phyloP scores from a whole-genome alignment of 1,139 yeast species.

The Sugiyamaella neomexicana region DNA sequence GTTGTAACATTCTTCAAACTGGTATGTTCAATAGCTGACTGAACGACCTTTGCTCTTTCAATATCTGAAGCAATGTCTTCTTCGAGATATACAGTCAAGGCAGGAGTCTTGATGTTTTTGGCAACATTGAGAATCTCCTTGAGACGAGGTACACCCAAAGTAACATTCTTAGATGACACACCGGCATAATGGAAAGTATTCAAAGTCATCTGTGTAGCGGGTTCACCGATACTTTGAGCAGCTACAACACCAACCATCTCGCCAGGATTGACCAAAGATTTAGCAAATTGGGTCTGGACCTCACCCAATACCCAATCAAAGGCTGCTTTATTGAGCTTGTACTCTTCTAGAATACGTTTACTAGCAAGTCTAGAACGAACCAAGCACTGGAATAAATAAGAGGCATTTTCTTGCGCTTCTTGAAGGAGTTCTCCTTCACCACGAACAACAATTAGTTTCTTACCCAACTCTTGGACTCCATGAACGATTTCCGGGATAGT shows the following conservation, averaged over 20 bases:
- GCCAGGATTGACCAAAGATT: conserved; percentile 95
- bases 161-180: conserved; percentile 98
- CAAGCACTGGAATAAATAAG: conserved; percentile 84
- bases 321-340: conserved; percentile 76
- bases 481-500: conserved; percentile 75
- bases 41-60: conserved; percentile 90
- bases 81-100: conserved; percentile 84
- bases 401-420: conserved; percentile 94
- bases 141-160: conserved; percentile 98
- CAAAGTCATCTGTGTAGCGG: conserved; percentile 99
- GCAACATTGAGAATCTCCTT: conserved; percentile 99
- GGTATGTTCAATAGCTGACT: conserved; percentile 96
- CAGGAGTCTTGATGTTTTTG: conserved; percentile 97
- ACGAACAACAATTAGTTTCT: conserved; percentile 72
- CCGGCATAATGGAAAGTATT: conserved; percentile 99
- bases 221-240: conserved; percentile 99
- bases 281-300: conserved; percentile 88
- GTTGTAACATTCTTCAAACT: conserved; percentile 92
- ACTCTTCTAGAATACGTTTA: conserved; percentile 90
- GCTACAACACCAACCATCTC: conserved; percentile 99
- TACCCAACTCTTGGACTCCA: conserved; percentile 70
- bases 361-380: conserved; percentile 89
- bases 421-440: conserved; percentile 71
- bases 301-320: conserved; percentile 97
- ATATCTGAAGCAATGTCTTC: conserved; percentile 82